Base-by-base conservation (phyloP, 176 grass and related monocot genomes). In the Oryza longistaminata region DNA sequence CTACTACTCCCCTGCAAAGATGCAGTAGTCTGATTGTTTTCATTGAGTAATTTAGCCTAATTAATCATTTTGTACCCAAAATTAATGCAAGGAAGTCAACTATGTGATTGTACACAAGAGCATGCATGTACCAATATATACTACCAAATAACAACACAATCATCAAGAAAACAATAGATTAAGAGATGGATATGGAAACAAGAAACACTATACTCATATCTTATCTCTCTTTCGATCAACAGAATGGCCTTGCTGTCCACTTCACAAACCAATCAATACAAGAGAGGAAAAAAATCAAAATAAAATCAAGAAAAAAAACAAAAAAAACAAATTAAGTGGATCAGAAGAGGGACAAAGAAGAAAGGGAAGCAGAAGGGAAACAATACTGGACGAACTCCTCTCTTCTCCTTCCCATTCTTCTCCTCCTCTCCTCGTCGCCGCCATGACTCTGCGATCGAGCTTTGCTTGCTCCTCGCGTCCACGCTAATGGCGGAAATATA, bases 291-390 rank as follows among this genome's bases (percentile, higher is more conserved):
- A 52, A n/a, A 7, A 13, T 2, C 1, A 1, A 24, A 74, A 70
- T 40, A 65, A 70, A 19, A 46, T 13, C n/a, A 42, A 17, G 25
- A 19, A 15, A 2, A 35, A 35, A 35, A 35, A 35, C 12, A 13
- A 24, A 7, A 14, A 27, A 68, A 21, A 34, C 0, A 21, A n/a
- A 58, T 31, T 31, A 31, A 31, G 29, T 31, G 53, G 6, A 31
- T 31, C 29, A n/a, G n/a, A 8, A 42, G 33, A 73, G 35, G 66
- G 3, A 11, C 74, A 81, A 71, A 92, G 87, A 92, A 92, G 87
- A 89, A 89, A 50, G 90, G 72, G 79, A 89, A 92, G 90, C 87
- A 92, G 87, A 92, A 87, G 87, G 76, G 83, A 88, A 88, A 73
- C n/a, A 80, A 74, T 80, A 81, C 42, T 68, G 68, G 14, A 64